A percentile compares a stretch with the other conserved stretches of the same genome.
Evolutionary conservation across 345 rosid species (phyloP).

Genomic region (Leavenworthia alabamica): DNA sequence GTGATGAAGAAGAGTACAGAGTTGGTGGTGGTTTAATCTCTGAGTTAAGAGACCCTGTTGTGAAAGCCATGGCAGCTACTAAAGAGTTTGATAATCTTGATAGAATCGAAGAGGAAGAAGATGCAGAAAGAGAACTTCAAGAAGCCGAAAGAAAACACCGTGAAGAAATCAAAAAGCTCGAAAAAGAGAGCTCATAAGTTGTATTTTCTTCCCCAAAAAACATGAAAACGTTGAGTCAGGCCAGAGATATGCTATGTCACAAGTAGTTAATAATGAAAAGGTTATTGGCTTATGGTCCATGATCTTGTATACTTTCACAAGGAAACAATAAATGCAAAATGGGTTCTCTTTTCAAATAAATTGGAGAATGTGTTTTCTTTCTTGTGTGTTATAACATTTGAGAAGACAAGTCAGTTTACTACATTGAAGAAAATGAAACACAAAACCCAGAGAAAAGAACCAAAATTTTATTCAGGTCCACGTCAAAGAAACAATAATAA

Average conservation of each 20-base stretch:
- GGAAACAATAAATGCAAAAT: slow-evolving; percentile 7
- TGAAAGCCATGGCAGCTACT: slow-evolving; percentile 86
- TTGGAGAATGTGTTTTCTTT: not conserved
- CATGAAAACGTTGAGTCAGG: too few species aligned
- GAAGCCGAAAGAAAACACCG: slow-evolving; percentile 36
- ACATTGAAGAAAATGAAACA: slow-evolving; percentile 24
- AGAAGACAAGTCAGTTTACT: slow-evolving; percentile 14
- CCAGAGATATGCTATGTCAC: too few species aligned
- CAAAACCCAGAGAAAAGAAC: slow-evolving; percentile 21
- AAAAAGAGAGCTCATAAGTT: slow-evolving; percentile 11
- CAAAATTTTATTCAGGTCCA: slow-evolving; percentile 25
- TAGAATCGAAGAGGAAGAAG: slow-evolving; percentile 31
- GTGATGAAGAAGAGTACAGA: slow-evolving; percentile 81
- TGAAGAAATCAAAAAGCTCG: slow-evolving; percentile 21
- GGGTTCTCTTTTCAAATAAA: slow-evolving; percentile 17
- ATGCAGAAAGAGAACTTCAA: slow-evolving; percentile 49
- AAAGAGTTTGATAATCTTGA: slow-evolving; percentile 88
- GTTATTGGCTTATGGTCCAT: not conserved
- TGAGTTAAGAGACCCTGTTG: slow-evolving; percentile 78
- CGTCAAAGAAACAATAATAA: not conserved
- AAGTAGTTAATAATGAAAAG: too few species aligned
- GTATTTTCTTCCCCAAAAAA: not conserved
- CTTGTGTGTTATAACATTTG: slow-evolving; percentile 14
- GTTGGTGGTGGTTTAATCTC: slow-evolving; percentile 83
- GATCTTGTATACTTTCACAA: not conserved